Percentiles rank a stretch among this genome's conserved stretches.
phyloP scores from a whole-genome alignment of 208 protist species.

The Trypanosoma congolense region DNA sequence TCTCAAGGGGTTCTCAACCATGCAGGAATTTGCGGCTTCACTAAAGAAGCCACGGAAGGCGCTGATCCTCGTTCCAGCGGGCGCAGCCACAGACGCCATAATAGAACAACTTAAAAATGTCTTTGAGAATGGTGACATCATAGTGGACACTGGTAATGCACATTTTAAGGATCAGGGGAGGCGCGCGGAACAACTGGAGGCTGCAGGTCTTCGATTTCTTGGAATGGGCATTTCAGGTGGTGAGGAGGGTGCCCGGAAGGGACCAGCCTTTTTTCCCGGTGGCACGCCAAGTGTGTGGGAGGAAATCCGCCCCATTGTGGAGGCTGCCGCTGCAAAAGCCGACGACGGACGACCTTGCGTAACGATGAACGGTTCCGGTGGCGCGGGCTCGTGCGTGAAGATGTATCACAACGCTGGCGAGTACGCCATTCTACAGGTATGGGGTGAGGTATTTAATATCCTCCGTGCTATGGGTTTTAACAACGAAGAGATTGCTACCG shows the following conservation, averaged over 20 bases:
- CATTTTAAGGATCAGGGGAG: conserved; percentile 94
- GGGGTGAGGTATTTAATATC: conserved; percentile 94
- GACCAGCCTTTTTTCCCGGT: conserved; percentile 98
- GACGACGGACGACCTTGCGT: conserved; percentile 91
- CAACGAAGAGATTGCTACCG: conserved; percentile 88
- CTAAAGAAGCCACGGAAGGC: conserved; percentile 92
- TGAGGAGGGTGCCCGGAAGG: conserved; percentile 97
- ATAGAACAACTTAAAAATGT: conserved; percentile 88
- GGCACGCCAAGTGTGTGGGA: conserved; percentile 91
- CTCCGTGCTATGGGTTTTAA: conserved; percentile 85
- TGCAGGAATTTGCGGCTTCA: conserved; percentile 69
- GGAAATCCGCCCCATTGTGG: conserved; percentile 93
- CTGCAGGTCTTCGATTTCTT: conserved; percentile 88
- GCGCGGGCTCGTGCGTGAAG: conserved; percentile 98
- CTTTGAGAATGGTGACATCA: conserved; percentile 89
- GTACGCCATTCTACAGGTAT: conserved; percentile 98
- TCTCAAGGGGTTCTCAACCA: conserved; percentile 69
- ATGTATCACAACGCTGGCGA: conserved; percentile 99
- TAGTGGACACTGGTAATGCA: conserved; percentile 96
- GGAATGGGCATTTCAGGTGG: conserved; percentile 98
- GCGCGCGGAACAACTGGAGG: conserved; percentile 80
- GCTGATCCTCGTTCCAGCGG: conserved; percentile 96
- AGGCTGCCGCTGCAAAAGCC: conserved; percentile 94
- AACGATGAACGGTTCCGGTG: conserved; percentile 94
- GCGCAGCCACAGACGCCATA: conserved; percentile 92